Evolutionary conservation across 306 rosid genomes (phyloP).

Genomic region (Medicago arabica): DNA sequence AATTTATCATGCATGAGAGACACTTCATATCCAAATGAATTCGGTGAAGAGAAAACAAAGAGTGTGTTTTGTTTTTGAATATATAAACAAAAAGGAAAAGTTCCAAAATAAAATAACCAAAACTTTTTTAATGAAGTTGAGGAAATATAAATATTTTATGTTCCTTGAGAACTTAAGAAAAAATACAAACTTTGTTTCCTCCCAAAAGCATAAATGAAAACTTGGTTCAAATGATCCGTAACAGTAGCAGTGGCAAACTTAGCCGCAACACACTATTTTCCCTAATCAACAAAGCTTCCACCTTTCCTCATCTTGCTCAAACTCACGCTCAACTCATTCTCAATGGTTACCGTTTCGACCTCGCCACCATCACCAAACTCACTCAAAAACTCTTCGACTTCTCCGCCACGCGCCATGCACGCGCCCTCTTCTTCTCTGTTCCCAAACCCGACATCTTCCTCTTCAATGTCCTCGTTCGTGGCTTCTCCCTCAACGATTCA

Average conservation of each 20-base stretch:
- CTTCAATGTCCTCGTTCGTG: constrained; percentile 77
- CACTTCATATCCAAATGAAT: no score
- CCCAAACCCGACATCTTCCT: constrained; percentile 84
- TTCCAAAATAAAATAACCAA: no score
- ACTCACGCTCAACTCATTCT: constrained; percentile 78
- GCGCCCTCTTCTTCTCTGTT: constrained; percentile 64
- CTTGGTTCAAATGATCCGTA: neutral
- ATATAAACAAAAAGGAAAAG: no score
- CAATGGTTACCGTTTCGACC: constrained; percentile 71
- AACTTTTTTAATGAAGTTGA: no score
- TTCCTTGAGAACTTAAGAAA: neutral
- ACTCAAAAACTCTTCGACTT: constrained; percentile 79
- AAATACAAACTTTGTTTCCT: neutral
- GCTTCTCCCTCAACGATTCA: constrained; percentile 62
- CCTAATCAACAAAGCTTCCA: constrained; percentile 57
- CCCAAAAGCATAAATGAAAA: neutral
- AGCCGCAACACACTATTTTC: constrained; percentile 57
- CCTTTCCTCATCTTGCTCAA: constrained; percentile 62
- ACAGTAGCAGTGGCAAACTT: constrained; percentile 27
- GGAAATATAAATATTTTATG: no score
- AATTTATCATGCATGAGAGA: no score
- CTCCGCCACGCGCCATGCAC: constrained; percentile 68
- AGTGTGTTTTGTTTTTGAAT: no score
- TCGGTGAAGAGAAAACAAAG: no score
- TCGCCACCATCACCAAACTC: constrained; percentile 82